Evolutionary conservation across 2,329 filamentous ascomycete species (phyloP).

Genomic region (Cadophora luteo-olivacea): DNA sequence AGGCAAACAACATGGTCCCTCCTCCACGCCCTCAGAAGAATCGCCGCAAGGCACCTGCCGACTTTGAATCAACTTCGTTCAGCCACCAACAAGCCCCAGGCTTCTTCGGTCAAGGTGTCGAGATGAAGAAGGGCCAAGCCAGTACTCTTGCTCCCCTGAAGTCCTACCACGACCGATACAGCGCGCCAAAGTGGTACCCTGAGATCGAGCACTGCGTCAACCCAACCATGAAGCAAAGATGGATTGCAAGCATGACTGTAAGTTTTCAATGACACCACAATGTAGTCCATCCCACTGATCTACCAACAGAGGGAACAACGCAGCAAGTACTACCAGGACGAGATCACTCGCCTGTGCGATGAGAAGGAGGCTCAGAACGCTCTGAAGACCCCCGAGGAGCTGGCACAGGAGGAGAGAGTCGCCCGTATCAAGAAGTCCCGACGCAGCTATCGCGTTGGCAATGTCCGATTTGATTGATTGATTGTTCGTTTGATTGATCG

Average conservation of each 20-base stretch:
- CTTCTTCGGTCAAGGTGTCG: background rate
- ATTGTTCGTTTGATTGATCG: background rate
- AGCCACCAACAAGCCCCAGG: background rate
- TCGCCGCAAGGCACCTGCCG: background rate
- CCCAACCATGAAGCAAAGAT: background rate
- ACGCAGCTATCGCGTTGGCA: background rate
- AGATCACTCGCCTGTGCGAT: background rate
- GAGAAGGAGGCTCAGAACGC: background rate
- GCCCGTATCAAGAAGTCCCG: background rate
- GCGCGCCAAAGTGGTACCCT: background rate
- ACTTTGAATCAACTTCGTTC: background rate
- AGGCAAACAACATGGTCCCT: background rate
- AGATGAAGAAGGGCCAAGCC: background rate
- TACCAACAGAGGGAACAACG: background rate
- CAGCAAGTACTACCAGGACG: background rate
- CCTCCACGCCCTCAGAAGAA: background rate
- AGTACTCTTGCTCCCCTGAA: background rate
- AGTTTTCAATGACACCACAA: background rate
- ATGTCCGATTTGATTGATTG: background rate
- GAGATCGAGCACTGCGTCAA: background rate
- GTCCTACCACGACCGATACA: background rate
- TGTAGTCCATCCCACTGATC: background rate
- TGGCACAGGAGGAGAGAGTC: background rate
- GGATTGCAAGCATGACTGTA: background rate
- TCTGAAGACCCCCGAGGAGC: background rate